Evolutionary conservation across 1,284 basidiomycete species (phyloP).

Genomic region (Bjerkandera adusta): DNA sequence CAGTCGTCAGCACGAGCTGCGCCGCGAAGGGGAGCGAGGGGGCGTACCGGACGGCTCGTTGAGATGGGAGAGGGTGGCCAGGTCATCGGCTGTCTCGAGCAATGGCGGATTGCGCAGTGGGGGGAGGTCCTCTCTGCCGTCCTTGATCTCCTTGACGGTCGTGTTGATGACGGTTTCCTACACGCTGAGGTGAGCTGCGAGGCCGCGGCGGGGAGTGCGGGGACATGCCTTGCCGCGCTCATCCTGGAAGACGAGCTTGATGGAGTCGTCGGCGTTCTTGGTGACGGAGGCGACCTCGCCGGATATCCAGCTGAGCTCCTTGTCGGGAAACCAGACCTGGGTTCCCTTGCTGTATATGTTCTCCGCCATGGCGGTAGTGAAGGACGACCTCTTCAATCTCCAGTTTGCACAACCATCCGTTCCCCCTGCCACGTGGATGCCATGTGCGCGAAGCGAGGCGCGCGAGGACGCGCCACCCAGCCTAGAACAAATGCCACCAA

Average conservation of each 20-base stretch:
- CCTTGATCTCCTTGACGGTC: constrained; percentile 75
- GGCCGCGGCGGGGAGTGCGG: constrained; percentile 4
- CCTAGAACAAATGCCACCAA: too few relatives aligned
- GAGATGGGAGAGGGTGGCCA: constrained; percentile 96
- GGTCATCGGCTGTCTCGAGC: constrained; percentile 95
- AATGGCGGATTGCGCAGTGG: constrained; percentile 96
- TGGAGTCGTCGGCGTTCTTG: constrained; percentile 61
- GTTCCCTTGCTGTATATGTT: constrained; percentile 86
- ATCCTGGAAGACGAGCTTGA: constrained; percentile 80
- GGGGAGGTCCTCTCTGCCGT: constrained; percentile 75
- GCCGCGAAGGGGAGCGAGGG: neutral
- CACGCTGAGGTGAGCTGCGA: constrained; percentile 5
- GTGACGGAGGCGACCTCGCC: constrained; percentile 74
- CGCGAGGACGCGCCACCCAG: too few relatives aligned
- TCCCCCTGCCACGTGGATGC: too few relatives aligned
- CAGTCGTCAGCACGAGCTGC: neutral
- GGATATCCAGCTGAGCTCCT: constrained; percentile 90
- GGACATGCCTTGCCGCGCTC: constrained; percentile 78
- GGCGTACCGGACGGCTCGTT: constrained; percentile 93
- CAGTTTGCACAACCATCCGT: too few relatives aligned
- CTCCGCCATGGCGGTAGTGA: constrained; percentile 60
- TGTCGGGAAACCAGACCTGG: constrained; percentile 89
- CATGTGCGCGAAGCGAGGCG: too few relatives aligned
- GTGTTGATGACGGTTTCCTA: constrained; percentile 80
- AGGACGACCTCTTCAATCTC: too few relatives aligned